These are phyloP conservation scores for Aureobasidium pullulans DNA, from an alignment of 2,329 filamentous ascomycete genomes.

Conservation along the genomic window DNA sequence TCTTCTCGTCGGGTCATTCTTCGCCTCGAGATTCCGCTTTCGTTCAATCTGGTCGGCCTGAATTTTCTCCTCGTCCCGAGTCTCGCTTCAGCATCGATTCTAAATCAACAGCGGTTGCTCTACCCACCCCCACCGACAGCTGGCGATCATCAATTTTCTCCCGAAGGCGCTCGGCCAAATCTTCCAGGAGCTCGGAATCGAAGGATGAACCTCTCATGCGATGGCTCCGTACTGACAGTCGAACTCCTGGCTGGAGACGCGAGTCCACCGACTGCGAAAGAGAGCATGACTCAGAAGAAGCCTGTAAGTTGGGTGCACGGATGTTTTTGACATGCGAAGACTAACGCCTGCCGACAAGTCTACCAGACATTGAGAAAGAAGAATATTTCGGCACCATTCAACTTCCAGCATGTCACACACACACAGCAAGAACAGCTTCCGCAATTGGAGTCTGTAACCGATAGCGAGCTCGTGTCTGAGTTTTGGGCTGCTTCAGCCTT, in stretches of 20 bases:
- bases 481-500: constrained; percentile 48
- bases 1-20: not conserved
- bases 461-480: constrained; percentile 45
- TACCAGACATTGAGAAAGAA: constrained; percentile 31
- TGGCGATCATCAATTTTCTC: constrained; percentile 13
- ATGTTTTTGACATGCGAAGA: not conserved
- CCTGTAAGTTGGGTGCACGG: constrained; percentile 11
- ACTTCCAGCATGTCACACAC: constrained; percentile 58
- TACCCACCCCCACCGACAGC: not conserved
- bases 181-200: not conserved
- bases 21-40: constrained; percentile 6
- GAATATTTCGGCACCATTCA: constrained; percentile 54
- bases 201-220: constrained; percentile 15
- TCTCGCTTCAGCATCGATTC: constrained; percentile 13
- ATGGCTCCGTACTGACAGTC: constrained; percentile 15
- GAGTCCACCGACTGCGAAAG: not conserved
- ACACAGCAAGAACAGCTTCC: constrained; percentile 49
- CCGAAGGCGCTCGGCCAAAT: constrained; percentile 10
- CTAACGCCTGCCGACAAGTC: constrained; percentile 10
- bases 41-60: not conserved
- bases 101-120: not conserved
- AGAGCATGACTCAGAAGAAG: constrained; percentile 5
- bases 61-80: not conserved
- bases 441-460: constrained; percentile 43
- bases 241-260: not conserved